Conservation (phyloP, 2,329 filamentous ascomycete species). For the Alternaria sp. region DNA sequence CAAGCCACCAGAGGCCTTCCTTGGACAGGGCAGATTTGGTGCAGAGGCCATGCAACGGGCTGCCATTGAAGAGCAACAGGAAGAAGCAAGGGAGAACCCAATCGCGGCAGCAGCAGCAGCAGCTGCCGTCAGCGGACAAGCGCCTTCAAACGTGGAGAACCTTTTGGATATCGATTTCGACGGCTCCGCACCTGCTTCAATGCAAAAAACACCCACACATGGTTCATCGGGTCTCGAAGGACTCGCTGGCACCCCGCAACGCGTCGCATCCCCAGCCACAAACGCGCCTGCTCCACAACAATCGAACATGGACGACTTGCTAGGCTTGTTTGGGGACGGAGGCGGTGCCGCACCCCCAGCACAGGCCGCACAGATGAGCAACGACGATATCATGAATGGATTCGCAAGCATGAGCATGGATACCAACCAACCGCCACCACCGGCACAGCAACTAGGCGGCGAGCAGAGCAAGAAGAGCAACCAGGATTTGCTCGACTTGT, state of each 20-base stretch:
- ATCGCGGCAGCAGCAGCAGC: conserved; percentile 83
- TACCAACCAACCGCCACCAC: conserved; percentile 67
- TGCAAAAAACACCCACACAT: conserved; percentile 67
- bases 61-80: conserved; percentile 93
- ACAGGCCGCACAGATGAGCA: conserved; percentile 45
- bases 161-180: conserved; percentile 96
- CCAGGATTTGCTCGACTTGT: conserved; percentile 63
- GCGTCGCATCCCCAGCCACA: conserved; percentile 67
- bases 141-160: conserved; percentile 85
- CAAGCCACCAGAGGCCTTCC: conserved; percentile 97
- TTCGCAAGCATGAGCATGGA: conserved; percentile 82
- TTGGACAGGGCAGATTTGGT: conserved; percentile 91
- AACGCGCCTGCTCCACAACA: conserved; percentile 52
- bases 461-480: conserved; percentile 62
- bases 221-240: conserved; percentile 60
- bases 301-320: conserved; percentile 80
- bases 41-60: conserved; percentile 94
- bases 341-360: conserved; percentile 38
- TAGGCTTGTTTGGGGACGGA: conserved; percentile 66
- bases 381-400: conserved; percentile 74
- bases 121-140: conserved; percentile 62
- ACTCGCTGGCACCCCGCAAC: conserved; percentile 69
- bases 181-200: conserved; percentile 86
- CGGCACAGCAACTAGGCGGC: conserved; percentile 63
- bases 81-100: conserved; percentile 92